phyloP scores from a whole-genome alignment of 2,329 filamentous ascomycete species.

The Apiospora pterosperma region DNA sequence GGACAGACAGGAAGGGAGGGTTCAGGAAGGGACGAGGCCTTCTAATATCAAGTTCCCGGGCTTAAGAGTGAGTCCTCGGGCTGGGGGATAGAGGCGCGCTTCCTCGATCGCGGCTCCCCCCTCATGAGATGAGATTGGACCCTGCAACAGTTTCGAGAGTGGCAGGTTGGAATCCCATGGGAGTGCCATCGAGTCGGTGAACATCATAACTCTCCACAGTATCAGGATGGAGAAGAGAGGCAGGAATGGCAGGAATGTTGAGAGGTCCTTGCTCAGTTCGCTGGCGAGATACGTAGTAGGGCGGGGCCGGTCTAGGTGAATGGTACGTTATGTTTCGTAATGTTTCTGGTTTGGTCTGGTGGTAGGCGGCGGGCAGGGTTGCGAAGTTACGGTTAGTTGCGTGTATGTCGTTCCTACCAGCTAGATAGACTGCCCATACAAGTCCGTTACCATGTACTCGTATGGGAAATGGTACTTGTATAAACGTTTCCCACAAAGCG shows the following conservation, averaged over 20 bases:
- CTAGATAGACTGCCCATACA: neutral
- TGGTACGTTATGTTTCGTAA: slow-evolving; percentile 2
- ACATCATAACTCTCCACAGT: neutral
- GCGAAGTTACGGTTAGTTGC: neutral
- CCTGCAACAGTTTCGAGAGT: neutral
- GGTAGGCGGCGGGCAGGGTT: neutral
- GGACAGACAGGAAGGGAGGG: neutral
- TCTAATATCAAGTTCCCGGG: neutral
- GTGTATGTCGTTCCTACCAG: neutral
- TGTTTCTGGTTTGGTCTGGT: neutral
- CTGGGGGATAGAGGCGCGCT: neutral
- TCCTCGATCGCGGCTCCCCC: neutral
- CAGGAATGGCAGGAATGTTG: neutral
- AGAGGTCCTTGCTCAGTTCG: neutral
- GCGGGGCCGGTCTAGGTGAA: neutral
- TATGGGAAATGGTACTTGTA: neutral
- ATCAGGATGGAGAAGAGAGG: neutral
- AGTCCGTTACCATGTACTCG: neutral
- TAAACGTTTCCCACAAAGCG: neutral
- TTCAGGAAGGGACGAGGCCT: neutral
- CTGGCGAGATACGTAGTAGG: neutral
- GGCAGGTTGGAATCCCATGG: neutral
- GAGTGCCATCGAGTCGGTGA: neutral
- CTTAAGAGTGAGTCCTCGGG: too few relatives aligned
- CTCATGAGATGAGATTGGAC: neutral